Percentiles rank a stretch among this genome's conserved stretches.
phyloP scores from a whole-genome alignment of 2,329 filamentous ascomycete genomes.

The Fusarium robinianum region DNA sequence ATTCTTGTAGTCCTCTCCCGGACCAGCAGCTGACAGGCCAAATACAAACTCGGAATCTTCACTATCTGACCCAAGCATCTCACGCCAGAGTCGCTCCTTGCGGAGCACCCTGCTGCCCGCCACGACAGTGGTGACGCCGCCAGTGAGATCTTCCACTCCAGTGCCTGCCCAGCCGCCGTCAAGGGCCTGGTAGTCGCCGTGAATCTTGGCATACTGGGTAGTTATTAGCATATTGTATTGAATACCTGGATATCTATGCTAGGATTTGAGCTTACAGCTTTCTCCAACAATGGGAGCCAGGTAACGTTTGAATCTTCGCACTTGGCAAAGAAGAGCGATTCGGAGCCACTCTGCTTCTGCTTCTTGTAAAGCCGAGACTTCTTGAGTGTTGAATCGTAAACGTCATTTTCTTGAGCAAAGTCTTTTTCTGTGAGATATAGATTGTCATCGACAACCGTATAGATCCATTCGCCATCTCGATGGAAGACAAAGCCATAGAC shows the following conservation, averaged over 20 bases:
- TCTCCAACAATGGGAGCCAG: conserved; percentile 74
- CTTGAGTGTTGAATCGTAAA: conserved; percentile 50
- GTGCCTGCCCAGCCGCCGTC: conserved; percentile 67
- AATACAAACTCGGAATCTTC: conserved; percentile 72
- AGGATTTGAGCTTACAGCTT: conserved; percentile 50
- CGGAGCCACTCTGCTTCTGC: conserved; percentile 68
- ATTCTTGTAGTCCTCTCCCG: conserved; percentile 37
- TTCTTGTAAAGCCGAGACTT: conserved; percentile 64
- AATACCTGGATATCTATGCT: too few species aligned
- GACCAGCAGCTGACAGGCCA: conserved; percentile 44
- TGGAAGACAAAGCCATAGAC: conserved; percentile 77
- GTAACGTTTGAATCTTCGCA: conserved; percentile 73
- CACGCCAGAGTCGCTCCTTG: conserved; percentile 72
- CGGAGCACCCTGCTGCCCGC: conserved; percentile 62
- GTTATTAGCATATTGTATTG: conserved; percentile 6
- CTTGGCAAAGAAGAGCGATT: conserved; percentile 71
- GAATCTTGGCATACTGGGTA: conserved; percentile 70
- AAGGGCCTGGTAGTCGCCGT: conserved; percentile 72
- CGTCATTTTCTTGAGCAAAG: conserved; percentile 48
- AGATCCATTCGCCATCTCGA: conserved; percentile 72
- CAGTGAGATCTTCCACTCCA: conserved; percentile 55
- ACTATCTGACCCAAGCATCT: conserved; percentile 67
- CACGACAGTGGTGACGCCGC: conserved; percentile 61
- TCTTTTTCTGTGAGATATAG: conserved; percentile 38
- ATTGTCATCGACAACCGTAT: conserved; percentile 74